Conservation (phyloP, 768 basidiomycete species). For the Lactarius quietus region DNA sequence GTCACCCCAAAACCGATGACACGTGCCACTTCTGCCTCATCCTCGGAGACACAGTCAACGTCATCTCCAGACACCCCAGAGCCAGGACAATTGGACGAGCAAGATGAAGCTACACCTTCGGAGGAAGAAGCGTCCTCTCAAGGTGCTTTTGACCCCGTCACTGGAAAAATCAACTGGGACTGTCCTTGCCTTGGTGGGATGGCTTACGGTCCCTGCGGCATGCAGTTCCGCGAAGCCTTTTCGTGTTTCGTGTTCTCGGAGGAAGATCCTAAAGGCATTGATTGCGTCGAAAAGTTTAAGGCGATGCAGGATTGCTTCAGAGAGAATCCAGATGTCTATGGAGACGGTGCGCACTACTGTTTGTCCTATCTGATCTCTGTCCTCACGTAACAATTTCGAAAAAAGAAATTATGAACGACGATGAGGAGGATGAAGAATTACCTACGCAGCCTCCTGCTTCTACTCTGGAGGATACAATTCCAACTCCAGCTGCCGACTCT, state of each 20-base stretch:
- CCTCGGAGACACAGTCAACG: conserved; percentile 14
- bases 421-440: conserved; percentile 21
- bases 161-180: conserved; percentile 99
- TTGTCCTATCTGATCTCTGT: conserved; percentile 5
- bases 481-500: background rate
- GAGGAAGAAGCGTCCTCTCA: conserved; percentile 31
- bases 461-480: background rate
- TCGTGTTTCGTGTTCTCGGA: conserved; percentile 96
- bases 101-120: conserved; percentile 28
- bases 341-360: conserved; percentile 61
- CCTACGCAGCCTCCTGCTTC: background rate
- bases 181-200: conserved; percentile 98
- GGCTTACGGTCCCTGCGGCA: conserved; percentile 96
- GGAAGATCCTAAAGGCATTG: conserved; percentile 93
- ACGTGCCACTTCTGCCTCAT: background rate
- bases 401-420: conserved; percentile 25
- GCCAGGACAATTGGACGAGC: conserved; percentile 1
- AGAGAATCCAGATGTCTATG: conserved; percentile 93
- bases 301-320: conserved; percentile 98
- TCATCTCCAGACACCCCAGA: background rate
- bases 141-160: conserved; percentile 89
- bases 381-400: background rate
- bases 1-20: conserved; percentile 16
- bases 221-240: conserved; percentile 91
- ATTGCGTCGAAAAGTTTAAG: conserved; percentile 97